A percentile compares a stretch with the other conserved stretches of the same genome.
Evolutionary conservation across 2,329 filamentous ascomycete genomes (phyloP).

Genomic region (Xylariaceae sp.): DNA sequence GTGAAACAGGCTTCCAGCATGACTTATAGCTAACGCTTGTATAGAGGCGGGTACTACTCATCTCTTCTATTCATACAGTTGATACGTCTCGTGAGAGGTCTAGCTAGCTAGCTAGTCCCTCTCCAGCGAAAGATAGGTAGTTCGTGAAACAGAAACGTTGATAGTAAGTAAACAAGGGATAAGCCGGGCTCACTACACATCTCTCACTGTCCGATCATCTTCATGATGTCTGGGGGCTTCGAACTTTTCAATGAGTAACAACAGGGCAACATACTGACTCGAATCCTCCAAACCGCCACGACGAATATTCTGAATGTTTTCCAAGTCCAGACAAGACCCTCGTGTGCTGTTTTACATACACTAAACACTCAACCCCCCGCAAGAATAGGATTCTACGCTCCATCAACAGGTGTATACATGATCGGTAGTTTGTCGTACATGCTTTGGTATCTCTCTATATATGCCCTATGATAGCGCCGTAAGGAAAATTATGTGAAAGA

Average conservation of each 20-base stretch:
- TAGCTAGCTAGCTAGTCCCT: no score
- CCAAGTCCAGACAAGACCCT: not conserved
- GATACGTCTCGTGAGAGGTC: not conserved
- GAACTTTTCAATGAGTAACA: not conserved
- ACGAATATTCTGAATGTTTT: slow-evolving; percentile 1
- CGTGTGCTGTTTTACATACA: slow-evolving; percentile 13
- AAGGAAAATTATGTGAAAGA: slow-evolving; percentile 6
- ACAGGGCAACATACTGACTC: not conserved
- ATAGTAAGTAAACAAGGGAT: not conserved
- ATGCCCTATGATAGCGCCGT: slow-evolving; percentile 6
- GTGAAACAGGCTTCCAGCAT: not conserved
- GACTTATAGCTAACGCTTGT: not conserved
- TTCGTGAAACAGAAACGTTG: not conserved
- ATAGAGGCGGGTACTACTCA: not conserved
- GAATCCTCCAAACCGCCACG: not conserved
- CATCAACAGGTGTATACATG: slow-evolving; percentile 15
- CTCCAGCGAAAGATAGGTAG: not conserved
- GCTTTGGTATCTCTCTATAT: slow-evolving; percentile 24
- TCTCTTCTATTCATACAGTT: not conserved
- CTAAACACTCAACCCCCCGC: not conserved
- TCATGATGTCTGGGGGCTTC: no score
- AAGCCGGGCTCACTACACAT: not conserved
- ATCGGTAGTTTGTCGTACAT: slow-evolving; percentile 17
- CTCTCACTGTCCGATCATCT: not conserved
- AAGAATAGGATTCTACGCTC: slow-evolving; percentile 2